Conservation (phyloP, 2,329 filamentous ascomycete species). For the Coleophoma eucalyptorum region DNA sequence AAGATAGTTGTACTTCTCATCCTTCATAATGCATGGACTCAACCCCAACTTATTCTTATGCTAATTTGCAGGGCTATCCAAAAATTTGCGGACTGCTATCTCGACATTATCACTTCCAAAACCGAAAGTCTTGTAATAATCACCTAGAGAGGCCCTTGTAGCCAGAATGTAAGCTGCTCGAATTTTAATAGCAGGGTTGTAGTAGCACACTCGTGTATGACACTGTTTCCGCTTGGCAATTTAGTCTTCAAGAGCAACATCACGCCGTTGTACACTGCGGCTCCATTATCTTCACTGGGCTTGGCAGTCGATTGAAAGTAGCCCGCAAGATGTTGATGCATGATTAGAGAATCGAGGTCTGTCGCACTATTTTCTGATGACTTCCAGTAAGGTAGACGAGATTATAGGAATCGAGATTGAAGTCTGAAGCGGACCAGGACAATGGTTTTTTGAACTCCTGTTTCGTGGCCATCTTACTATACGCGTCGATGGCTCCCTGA, state of each 20-base stretch:
- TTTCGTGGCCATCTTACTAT: constrained; percentile 39
- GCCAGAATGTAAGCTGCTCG: constrained; percentile 45
- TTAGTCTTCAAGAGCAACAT: constrained; percentile 43
- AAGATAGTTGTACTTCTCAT: constrained; percentile 44
- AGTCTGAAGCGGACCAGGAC: constrained; percentile 39
- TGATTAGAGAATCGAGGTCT: constrained; percentile 43
- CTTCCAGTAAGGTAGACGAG: constrained; percentile 48
- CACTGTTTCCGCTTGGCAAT: constrained; percentile 36
- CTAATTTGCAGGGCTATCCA: constrained; percentile 36
- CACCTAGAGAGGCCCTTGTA: constrained; percentile 44
- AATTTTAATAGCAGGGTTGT: constrained; percentile 45
- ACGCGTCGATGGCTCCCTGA: constrained; percentile 34
- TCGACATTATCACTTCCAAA: constrained; percentile 45
- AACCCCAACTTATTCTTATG: constrained; percentile 39
- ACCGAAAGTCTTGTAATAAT: constrained; percentile 55
- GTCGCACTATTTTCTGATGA: constrained; percentile 47
- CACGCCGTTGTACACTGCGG: constrained; percentile 49
- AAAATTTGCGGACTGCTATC: constrained; percentile 37
- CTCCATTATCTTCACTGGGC: constrained; percentile 38
- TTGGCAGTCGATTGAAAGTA: constrained; percentile 46
- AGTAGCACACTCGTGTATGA: constrained; percentile 42
- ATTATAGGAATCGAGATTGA: constrained; percentile 40
- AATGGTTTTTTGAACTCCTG: constrained; percentile 37
- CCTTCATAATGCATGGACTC: constrained; percentile 44
- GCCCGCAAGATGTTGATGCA: constrained; percentile 38